Conservation (phyloP, 495 filamentous ascomycete genomes). For the Trichocladium uniseriatum region DNA sequence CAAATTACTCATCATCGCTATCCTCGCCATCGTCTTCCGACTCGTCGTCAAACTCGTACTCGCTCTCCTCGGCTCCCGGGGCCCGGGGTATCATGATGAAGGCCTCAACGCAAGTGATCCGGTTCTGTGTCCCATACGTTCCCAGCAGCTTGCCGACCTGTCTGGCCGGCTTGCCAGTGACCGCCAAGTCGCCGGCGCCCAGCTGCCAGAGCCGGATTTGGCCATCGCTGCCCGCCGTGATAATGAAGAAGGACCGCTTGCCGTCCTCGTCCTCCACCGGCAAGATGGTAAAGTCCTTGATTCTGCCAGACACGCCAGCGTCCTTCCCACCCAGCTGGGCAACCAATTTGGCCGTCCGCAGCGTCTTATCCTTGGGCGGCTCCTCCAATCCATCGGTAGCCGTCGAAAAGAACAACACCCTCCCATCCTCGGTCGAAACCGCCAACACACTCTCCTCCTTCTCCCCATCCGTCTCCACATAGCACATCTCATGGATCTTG, state of each 20-base stretch:
- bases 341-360: slow-evolving; percentile 49
- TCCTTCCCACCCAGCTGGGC: slow-evolving; percentile 70
- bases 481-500: slow-evolving; percentile 76
- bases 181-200: slow-evolving; percentile 31
- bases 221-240: slow-evolving; percentile 77
- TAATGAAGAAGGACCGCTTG: slow-evolving; percentile 44
- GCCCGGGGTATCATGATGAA: slow-evolving; percentile 69
- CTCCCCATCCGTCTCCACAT: slow-evolving; percentile 45
- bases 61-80: slow-evolving; percentile 39
- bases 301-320: slow-evolving; percentile 54
- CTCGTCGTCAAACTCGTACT: slow-evolving; percentile 38
- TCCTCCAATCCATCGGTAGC: slow-evolving; percentile 27
- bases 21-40: slow-evolving; percentile 37
- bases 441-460: slow-evolving; percentile 49
- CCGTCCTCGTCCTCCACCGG: slow-evolving; percentile 31
- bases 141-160: slow-evolving; percentile 66
- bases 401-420: slow-evolving; percentile 77
- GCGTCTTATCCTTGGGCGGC: slow-evolving; percentile 10
- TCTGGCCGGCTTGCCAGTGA: slow-evolving; percentile 25
- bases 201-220: slow-evolving; percentile 66
- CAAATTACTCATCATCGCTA: slow-evolving; percentile 37
- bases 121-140: slow-evolving; percentile 72
- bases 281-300: slow-evolving; percentile 81
- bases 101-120: slow-evolving; percentile 80
- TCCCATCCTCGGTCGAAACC: slow-evolving; percentile 87